phyloP scores from a whole-genome alignment of 2,329 filamentous ascomycete genomes.

The Colletotrichum chlorophyti region DNA sequence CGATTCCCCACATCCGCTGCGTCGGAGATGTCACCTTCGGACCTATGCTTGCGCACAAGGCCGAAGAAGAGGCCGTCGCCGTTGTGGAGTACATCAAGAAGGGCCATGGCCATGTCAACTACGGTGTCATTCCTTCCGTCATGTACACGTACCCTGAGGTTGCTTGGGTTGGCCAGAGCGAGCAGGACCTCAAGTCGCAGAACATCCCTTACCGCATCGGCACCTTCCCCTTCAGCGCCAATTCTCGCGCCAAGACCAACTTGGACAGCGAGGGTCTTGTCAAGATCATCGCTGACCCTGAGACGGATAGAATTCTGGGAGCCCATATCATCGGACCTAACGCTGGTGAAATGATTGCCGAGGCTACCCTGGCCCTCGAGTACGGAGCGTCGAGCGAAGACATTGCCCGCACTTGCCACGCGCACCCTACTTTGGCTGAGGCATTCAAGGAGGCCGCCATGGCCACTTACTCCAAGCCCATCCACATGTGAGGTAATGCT shows the following conservation, averaged over 20 bases:
- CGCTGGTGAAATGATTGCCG: constrained; percentile 99
- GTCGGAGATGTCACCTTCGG: constrained; percentile 97
- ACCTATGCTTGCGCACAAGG: constrained; percentile 99
- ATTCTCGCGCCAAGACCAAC: constrained; percentile 99
- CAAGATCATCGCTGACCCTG: constrained; percentile 94
- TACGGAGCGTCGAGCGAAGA: constrained; percentile 97
- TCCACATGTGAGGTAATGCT: constrained; percentile 83
- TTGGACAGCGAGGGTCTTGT: constrained; percentile 94
- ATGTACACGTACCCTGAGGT: constrained; percentile 99
- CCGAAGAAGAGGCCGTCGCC: constrained; percentile 96
- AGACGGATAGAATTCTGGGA: constrained; percentile 94
- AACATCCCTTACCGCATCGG: constrained; percentile 93
- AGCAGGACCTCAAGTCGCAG: constrained; percentile 90
- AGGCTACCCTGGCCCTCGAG: constrained; percentile 92
- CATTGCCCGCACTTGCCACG: constrained; percentile 92
- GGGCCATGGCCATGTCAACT: constrained; percentile 98
- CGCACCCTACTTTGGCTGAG: constrained; percentile 93
- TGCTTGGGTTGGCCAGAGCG: constrained; percentile 97
- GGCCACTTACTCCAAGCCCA: constrained; percentile 93
- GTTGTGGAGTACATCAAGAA: constrained; percentile 98
- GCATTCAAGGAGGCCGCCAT: constrained; percentile 99
- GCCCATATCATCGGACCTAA: constrained; percentile 96
- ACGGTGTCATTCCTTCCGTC: constrained; percentile 94
- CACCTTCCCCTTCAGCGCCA: constrained; percentile 96
- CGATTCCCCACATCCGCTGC: constrained; percentile 94